Conservation (phyloP, 306 rosid genomes). For the Lotus japonicus region DNA sequence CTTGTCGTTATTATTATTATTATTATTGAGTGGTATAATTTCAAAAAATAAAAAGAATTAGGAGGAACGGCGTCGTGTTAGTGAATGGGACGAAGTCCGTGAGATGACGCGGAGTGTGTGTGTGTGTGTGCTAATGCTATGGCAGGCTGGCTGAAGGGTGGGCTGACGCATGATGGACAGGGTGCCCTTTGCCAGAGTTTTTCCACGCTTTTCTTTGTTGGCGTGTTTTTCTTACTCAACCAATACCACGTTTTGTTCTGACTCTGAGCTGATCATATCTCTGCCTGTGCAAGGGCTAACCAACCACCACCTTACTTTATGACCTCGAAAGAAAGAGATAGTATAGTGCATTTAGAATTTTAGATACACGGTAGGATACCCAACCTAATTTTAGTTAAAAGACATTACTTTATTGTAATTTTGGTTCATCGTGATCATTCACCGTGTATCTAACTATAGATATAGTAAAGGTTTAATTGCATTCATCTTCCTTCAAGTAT, state of each 20-base stretch:
- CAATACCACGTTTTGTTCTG: too few relatives aligned
- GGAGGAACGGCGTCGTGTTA: constrained; percentile 38
- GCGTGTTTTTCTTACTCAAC: constrained; percentile 12
- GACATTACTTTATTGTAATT: too few relatives aligned
- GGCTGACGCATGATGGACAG: not conserved
- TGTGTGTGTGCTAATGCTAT: not conserved
- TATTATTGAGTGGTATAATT: too few relatives aligned
- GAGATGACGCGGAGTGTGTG: not conserved
- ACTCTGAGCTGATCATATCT: too few relatives aligned
- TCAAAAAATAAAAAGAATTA: too few relatives aligned
- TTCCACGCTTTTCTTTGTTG: constrained; percentile 24
- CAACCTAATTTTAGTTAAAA: too few relatives aligned
- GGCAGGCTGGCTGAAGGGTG: constrained; percentile 26
- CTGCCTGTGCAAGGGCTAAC: not conserved
- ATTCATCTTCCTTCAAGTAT: too few relatives aligned
- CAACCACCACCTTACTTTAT: not conserved
- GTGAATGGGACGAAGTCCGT: not conserved
- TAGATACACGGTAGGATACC: too few relatives aligned
- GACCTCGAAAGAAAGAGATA: not conserved
- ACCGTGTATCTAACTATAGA: too few relatives aligned
- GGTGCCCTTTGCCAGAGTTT: constrained; percentile 18
- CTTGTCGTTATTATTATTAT: not conserved
- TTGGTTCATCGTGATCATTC: too few relatives aligned
- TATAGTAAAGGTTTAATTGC: too few relatives aligned
- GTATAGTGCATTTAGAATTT: too few relatives aligned